These are phyloP conservation scores for Tardiomyces digboiensis DNA, from an alignment of 1,139 yeast genomes.

Conservation along the genomic window DNA sequence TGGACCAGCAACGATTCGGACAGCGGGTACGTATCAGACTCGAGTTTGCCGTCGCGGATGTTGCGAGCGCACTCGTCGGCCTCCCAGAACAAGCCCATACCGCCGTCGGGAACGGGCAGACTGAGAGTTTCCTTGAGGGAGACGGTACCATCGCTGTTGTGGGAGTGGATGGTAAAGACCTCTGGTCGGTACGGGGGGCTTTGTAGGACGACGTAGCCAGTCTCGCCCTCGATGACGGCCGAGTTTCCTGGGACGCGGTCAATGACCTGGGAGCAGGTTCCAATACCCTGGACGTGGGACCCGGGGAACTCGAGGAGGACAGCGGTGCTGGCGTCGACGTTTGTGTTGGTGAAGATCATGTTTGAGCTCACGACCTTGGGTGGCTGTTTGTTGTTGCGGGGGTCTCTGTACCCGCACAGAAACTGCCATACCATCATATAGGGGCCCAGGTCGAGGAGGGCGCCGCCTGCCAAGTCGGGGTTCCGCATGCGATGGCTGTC, in stretches of 20 bases:
- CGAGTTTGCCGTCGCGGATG: conserved; percentile 29
- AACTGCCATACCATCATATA: conserved; percentile 41
- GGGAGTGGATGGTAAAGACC: conserved; percentile 13
- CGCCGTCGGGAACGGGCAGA: conserved; percentile 13
- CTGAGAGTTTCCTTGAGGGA: conserved; percentile 5
- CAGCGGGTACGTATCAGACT: conserved; percentile 32
- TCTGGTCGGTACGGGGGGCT: conserved; percentile 22
- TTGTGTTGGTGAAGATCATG: conserved; percentile 16
- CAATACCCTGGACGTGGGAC: conserved; percentile 20
- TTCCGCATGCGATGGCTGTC: conserved; percentile 23
- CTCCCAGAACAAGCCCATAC: conserved; percentile 41
- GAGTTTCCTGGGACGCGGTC: conserved; percentile 15
- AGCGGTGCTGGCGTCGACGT: conserved; percentile 23
- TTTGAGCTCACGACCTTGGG: conserved; percentile 13
- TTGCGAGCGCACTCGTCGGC: conserved; percentile 43
- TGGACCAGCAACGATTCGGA: conserved; percentile 37
- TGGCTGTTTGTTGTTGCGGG: conserved; percentile 17
- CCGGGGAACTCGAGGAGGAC: conserved; percentile 21
- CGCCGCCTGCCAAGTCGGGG: conserved; percentile 48
- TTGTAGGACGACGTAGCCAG: conserved; percentile 21
- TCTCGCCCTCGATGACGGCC: conserved; percentile 25
- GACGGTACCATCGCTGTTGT: conserved; percentile 7
- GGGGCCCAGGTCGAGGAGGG: conserved; percentile 50
- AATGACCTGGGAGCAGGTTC: conserved; percentile 20
- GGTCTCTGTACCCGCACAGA: conserved; percentile 21